Conservation (phyloP, 805 yeast genomes). For the Yarrowia bubula region DNA sequence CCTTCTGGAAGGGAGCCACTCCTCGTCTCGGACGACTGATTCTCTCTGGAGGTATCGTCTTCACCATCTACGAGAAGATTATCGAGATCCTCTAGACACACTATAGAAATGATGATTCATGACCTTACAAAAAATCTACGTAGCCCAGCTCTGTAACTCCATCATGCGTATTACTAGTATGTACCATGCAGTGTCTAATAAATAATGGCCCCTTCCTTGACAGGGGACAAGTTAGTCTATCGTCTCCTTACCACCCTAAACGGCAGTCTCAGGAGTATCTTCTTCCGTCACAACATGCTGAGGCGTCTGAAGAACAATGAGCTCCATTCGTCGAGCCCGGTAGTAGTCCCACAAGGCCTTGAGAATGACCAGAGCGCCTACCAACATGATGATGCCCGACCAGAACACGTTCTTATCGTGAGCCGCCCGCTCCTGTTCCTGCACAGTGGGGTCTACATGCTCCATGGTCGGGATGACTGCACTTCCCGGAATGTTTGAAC, state of each 20-base stretch:
- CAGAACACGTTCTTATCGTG: slow-evolving; percentile 6
- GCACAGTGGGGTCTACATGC: slow-evolving; percentile 27
- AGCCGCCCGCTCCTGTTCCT: slow-evolving; percentile 7
- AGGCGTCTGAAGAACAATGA: slow-evolving; percentile 45
- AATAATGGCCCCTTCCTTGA: background rate
- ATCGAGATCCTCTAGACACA: slow-evolving; percentile 49
- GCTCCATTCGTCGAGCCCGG: slow-evolving; percentile 75
- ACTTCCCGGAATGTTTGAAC: slow-evolving; percentile 32
- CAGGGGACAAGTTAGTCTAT: slow-evolving; percentile 17
- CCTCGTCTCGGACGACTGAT: slow-evolving; percentile 91
- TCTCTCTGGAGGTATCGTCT: slow-evolving; percentile 94
- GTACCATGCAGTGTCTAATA: slow-evolving; percentile 25
- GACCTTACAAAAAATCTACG: background rate
- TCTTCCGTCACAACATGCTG: slow-evolving; percentile 16
- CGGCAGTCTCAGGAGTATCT: slow-evolving; percentile 23
- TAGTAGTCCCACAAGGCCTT: slow-evolving; percentile 72
- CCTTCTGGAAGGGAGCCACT: slow-evolving; percentile 98
- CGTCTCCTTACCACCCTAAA: background rate
- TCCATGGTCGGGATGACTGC: slow-evolving; percentile 26
- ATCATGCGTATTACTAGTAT: background rate
- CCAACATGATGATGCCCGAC: slow-evolving; percentile 47
- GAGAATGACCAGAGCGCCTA: slow-evolving; percentile 64
- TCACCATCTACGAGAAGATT: slow-evolving; percentile 92
- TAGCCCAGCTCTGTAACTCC: background rate
- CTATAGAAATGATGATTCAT: background rate